Conservation (phyloP, 257 asterid genomes). For the Solanum piurae region DNA sequence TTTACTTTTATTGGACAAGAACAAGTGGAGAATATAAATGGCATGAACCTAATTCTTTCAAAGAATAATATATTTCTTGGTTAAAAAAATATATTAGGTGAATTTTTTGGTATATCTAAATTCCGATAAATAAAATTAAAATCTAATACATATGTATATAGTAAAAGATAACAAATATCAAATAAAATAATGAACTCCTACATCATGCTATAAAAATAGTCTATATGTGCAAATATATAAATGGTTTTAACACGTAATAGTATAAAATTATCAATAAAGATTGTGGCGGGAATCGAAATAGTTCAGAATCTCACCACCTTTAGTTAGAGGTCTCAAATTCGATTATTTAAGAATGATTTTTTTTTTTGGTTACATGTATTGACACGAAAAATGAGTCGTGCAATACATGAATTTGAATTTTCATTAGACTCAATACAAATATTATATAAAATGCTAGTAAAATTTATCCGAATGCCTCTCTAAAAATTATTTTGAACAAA, state of each 20-base stretch:
- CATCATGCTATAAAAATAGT: neutral
- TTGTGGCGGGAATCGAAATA: rapidly evolving
- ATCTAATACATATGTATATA: no score
- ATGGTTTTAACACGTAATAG: neutral
- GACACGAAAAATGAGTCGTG: rapidly evolving
- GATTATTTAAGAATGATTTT: rapidly evolving
- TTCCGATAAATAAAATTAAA: no score
- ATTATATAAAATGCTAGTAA: no score
- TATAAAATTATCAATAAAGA: no score
- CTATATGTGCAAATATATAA: neutral
- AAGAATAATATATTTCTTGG: neutral
- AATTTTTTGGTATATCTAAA: no score
- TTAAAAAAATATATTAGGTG: neutral
- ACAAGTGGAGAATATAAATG: neutral
- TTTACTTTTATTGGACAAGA: neutral
- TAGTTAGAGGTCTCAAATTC: neutral
- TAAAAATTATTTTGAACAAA: neutral
- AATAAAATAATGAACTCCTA: neutral
- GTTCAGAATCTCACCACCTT: neutral
- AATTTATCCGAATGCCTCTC: neutral
- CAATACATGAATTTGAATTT: rapidly evolving
- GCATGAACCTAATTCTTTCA: neutral
- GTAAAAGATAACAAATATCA: no score
- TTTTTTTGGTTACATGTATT: neutral
- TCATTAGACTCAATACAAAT: neutral